Evolutionary conservation across 768 basidiomycete species (phyloP).

Genomic region (Macrolepiota dolichaula): DNA sequence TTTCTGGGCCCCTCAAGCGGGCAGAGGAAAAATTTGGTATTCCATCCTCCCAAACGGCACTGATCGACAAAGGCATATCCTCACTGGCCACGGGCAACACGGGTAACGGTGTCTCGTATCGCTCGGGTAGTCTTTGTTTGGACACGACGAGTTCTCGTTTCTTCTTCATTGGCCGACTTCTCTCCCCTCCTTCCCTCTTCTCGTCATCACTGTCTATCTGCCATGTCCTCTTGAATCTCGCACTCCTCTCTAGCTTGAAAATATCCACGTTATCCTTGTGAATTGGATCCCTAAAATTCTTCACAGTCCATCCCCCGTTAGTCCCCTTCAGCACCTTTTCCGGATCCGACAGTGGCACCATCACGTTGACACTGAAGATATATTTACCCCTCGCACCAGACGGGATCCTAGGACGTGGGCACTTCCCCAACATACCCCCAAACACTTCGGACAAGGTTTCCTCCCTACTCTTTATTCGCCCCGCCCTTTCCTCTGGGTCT

Average conservation of each 20-base stretch:
- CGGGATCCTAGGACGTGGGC: not conserved
- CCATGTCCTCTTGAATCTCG: not conserved
- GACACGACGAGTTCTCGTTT: not conserved
- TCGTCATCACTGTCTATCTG: not conserved
- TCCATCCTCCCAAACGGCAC: no score
- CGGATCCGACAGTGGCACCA: not conserved
- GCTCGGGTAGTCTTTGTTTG: not conserved
- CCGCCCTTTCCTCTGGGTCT: not conserved
- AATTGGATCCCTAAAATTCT: not conserved
- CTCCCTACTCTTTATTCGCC: not conserved
- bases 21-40: not conserved
- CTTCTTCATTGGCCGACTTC: constrained; percentile 3
- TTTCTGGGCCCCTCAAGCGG: no score
- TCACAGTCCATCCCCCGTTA: not conserved
- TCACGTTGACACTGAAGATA: not conserved
- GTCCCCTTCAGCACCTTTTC: not conserved
- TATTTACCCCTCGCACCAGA: not conserved
- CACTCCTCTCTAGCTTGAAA: no score
- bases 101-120: not conserved
- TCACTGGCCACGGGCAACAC: not conserved
- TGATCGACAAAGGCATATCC: not conserved
- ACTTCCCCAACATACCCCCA: not conserved
- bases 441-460: not conserved
- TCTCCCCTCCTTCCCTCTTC: not conserved
- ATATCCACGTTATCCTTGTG: not conserved